These are phyloP conservation scores for Penicillium steckii DNA, from an alignment of 495 filamentous ascomycete genomes.

Conservation along the genomic window DNA sequence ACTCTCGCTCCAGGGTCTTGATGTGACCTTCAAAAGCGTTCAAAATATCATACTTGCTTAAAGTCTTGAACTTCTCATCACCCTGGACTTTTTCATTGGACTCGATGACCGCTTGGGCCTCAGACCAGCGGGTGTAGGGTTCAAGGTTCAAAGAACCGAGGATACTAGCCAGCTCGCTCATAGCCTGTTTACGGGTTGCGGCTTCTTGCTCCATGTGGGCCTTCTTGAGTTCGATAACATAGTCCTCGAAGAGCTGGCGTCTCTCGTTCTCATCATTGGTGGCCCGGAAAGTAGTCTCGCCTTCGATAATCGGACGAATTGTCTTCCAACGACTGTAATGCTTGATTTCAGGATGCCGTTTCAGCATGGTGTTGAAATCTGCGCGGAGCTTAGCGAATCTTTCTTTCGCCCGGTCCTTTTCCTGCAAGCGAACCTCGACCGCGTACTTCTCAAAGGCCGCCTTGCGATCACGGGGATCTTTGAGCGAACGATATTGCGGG, in stretches of 20 bases:
- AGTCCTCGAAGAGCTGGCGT: conserved; percentile 92
- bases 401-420: conserved; percentile 94
- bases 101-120: conserved; percentile 80
- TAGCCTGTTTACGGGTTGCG: conserved; percentile 70
- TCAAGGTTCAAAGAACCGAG: conserved; percentile 84
- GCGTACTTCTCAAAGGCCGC: conserved; percentile 94
- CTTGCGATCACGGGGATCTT: conserved; percentile 90
- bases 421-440: conserved; percentile 83
- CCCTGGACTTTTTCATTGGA: conserved; percentile 75
- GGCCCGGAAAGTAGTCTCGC: conserved; percentile 91
- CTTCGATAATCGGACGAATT: conserved; percentile 89
- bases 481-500: conserved; percentile 88
- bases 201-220: conserved; percentile 71
- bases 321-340: conserved; percentile 98
- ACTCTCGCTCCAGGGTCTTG: conserved; percentile 82
- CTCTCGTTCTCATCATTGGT: conserved; percentile 87
- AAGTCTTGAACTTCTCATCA: conserved; percentile 84
- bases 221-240: conserved; percentile 80
- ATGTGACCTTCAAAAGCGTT: conserved; percentile 94
- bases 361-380: conserved; percentile 95
- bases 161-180: conserved; percentile 79
- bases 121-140: conserved; percentile 92
- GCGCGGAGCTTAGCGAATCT: conserved; percentile 87
- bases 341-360: conserved; percentile 95
- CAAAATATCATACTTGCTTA: conserved; percentile 87